A percentile compares a stretch with the other conserved stretches of the same genome.
Conservation (phyloP, 352 stramenopile species). For the Pythium angustatum region DNA sequence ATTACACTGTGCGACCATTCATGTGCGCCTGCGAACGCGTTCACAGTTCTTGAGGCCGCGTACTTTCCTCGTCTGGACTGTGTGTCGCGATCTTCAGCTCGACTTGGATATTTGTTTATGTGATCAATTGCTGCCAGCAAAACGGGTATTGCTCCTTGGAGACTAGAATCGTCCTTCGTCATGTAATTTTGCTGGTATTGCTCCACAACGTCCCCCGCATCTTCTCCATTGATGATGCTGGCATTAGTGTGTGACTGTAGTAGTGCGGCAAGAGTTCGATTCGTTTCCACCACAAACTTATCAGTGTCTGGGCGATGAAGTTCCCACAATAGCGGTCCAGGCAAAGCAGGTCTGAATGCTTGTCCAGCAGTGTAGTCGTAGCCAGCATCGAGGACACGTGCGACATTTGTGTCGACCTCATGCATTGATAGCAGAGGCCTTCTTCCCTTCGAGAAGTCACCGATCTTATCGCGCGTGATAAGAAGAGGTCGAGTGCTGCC, state of each 20-base stretch:
- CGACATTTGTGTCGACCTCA: background rate
- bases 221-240: constrained; percentile 7
- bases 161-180: background rate
- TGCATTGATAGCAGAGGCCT: background rate
- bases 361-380: background rate
- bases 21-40: constrained; percentile 9
- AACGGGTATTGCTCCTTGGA: background rate
- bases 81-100: constrained; percentile 10
- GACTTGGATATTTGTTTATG: constrained; percentile 1
- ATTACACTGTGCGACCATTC: constrained; percentile 15
- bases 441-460: background rate
- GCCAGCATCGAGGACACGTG: background rate
- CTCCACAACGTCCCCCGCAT: constrained; percentile 10
- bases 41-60: constrained; percentile 2
- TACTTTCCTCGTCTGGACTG: constrained; percentile 11
- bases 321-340: background rate
- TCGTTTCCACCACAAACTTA: constrained; percentile 12
- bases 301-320: background rate
- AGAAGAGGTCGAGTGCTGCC: constrained; percentile 10
- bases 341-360: background rate
- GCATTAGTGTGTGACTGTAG: constrained; percentile 11
- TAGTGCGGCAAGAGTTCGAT: background rate
- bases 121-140: constrained; percentile 7
- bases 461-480: background rate
- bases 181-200: constrained; percentile 9